Evolutionary conservation across 345 rosid species (phyloP), one percentile per base, ranked within the genome.

Genomic region (Murraya paniculata): DNA sequence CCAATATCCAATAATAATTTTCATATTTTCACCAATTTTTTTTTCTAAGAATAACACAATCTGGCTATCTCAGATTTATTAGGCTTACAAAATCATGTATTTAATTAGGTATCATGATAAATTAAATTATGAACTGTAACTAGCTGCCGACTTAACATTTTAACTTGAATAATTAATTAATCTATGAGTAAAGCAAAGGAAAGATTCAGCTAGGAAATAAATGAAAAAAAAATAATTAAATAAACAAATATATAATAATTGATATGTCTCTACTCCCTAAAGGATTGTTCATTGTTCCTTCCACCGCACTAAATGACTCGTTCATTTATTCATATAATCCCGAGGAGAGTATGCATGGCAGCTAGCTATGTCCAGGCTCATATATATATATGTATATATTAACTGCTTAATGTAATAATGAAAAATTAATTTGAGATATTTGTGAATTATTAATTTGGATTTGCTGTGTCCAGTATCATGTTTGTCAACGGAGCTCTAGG

Each of bases 121-220:
- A 10, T 27, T 2, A 68, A 55, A 57, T 48, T 73, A 36, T 57
- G 77, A 73, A 39, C 77, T 30, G 77, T 55, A 28, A 64, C 28
- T 16, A 22, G 36, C 64, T 73, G 73, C 81, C 77, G 73, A 57
- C 77, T 39, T 41, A 25, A 27, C 35, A 71, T 72, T 78, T 71
- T 62, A 57, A 38, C 38, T 13, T n/a, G 19, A 7, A 35, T 24
- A 22, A 19, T 55, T 19, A 28, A 27, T 41, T 30, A 21, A 62
- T 78, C 70, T 0, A n/a, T 2, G 33, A 16, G 6, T 28, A 16
- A 31, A 30, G 27, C 55, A 61, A 53, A 9, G 21, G 21, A 72
- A 78, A 78, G 81, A 78, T 71, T 64, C 81, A 25, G 33, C 28
- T 1, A 24, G n/a, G 27, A 39, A 27, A 59, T 38, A 18, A 57